Base-by-base conservation (phyloP, 2,329 filamentous ascomycete species). In the Neodidymelliopsis sp. region DNA sequence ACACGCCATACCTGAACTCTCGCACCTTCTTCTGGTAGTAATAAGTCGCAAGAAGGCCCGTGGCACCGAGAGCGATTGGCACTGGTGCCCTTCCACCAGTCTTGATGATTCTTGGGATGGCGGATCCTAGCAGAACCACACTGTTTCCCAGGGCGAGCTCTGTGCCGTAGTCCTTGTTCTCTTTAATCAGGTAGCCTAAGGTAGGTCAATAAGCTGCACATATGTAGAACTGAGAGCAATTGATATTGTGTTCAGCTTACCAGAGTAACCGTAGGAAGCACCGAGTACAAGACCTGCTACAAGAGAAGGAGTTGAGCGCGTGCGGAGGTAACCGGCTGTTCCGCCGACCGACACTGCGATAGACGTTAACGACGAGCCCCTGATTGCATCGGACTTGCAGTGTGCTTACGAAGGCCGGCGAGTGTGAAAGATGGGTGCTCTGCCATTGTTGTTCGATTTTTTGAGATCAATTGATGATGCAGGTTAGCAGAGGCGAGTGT, bases 21-120 rank as follows among this genome's bases (percentile, higher is more conserved):
- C 62, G 49, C n/a, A 65, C 59, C 44, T 67, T 67, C 53, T 65
- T 65, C 35, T 65, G 62, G 27, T 67, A 67, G 30, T 67, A 67
- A 23, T 55, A 65, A 6, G 59, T 61, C 16, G 63, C 63, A 27
- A 65, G 50, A 22, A 55, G 46, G 1, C 63, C 63, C 1, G 62
- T 67, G 4, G 46, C 57, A 16, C 62, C 63, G 5, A 67, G 41
- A 10, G 63, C 62, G 36, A 64, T 52, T 12, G 63, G 63, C 1
- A 67, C 62, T 19, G 63, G 62, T 6, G 63, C 59, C n/a, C 63
- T 38, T 31, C 62, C 62, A 6, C 61, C 59, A 1, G 63, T 67
- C 45, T 64, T 65, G 15, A 67, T 49, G 22, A 67, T 65, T 11
- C 63, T 54, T 4, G 62, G 59, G 4, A 67, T 48, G 4, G 62